Conservation (phyloP, 108 stramenopile genomes). For the Cylindrotheca closterium region DNA sequence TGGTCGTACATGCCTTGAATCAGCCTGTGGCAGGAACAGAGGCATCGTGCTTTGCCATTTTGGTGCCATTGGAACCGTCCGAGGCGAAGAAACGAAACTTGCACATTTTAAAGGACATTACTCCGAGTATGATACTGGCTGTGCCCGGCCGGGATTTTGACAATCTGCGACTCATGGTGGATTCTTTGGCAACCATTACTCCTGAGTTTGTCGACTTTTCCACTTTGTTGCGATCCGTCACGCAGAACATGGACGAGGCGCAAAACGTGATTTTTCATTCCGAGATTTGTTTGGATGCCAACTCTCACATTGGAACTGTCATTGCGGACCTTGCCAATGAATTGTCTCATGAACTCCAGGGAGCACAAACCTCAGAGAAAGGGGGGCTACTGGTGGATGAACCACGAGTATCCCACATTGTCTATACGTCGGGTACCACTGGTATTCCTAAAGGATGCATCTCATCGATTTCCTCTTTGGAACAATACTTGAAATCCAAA, state of each 20-base stretch:
- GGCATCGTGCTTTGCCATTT: slow-evolving; percentile 11
- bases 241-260: background rate
- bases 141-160: slow-evolving; percentile 39
- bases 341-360: background rate
- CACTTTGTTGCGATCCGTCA: background rate
- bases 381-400: background rate
- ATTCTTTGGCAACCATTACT: background rate
- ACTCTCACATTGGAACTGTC: background rate
- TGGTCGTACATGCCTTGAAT: slow-evolving; percentile 70
- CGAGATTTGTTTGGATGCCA: background rate
- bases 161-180: slow-evolving; percentile 18
- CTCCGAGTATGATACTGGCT: slow-evolving; percentile 54
- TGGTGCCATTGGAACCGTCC: slow-evolving; percentile 74
- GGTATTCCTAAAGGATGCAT: slow-evolving; percentile 93
- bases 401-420: slow-evolving; percentile 61
- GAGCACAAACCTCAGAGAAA: background rate
- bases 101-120: slow-evolving; percentile 58
- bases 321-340: background rate
- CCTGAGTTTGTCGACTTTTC: background rate
- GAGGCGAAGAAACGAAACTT: slow-evolving; percentile 62
- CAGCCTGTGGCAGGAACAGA: slow-evolving; percentile 3
- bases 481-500: slow-evolving; percentile 63
- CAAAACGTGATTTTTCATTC: background rate
- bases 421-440: slow-evolving; percentile 96
- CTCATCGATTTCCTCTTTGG: slow-evolving; percentile 62